phyloP scores from a whole-genome alignment of 192 early-diverging fungal species.

The Backusella parvicylindrica region DNA sequence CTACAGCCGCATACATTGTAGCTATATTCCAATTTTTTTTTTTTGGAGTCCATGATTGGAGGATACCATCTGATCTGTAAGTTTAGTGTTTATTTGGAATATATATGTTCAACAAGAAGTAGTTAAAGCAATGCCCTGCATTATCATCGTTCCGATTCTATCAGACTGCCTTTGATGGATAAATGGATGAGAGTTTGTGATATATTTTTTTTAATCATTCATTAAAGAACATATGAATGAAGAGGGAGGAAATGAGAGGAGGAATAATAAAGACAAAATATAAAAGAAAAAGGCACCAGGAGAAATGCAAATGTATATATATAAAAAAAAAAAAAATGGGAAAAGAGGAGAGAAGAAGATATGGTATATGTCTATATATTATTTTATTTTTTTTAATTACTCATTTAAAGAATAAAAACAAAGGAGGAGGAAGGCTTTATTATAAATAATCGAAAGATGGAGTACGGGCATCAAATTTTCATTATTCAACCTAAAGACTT shows the following conservation, averaged over 20 bases:
- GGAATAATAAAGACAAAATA: not conserved
- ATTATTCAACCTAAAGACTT: not conserved
- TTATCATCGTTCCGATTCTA: not conserved
- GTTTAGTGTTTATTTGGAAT: not conserved
- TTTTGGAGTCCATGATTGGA: not conserved
- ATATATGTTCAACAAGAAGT: not conserved
- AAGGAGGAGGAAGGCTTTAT: not conserved
- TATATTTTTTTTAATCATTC: not conserved
- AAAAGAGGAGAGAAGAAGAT: not conserved
- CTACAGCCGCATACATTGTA: not conserved
- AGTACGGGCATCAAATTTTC: too few relatives aligned
- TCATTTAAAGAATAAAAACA: not conserved
- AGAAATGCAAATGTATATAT: too few relatives aligned
- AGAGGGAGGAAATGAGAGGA: not conserved
- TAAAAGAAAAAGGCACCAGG: too few relatives aligned
- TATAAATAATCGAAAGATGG: not conserved
- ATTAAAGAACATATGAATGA: not conserved
- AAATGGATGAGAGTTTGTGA: too few relatives aligned
- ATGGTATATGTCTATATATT: not conserved
- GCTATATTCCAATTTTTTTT: not conserved
- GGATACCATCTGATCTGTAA: not conserved
- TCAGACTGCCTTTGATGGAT: not conserved
- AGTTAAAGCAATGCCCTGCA: not conserved
- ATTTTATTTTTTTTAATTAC: not conserved
- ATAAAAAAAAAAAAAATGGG: too few relatives aligned